Evolutionary conservation across 192 early-diverging fungal species (phyloP), one percentile per base, ranked within the genome.

Genomic region (Bifiguratus adelaidae): DNA sequence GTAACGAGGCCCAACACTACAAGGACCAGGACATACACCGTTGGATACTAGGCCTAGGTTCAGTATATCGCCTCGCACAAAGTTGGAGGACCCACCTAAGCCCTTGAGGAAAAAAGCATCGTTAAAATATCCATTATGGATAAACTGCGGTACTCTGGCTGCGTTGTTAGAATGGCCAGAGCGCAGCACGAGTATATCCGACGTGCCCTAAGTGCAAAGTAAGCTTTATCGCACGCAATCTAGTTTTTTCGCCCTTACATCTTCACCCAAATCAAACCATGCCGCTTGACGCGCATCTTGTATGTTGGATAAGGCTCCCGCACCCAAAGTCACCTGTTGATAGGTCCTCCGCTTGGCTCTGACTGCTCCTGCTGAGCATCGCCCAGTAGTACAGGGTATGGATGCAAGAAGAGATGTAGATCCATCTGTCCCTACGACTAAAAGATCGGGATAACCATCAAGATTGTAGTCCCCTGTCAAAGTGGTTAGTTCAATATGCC

Each of bases 51-150:
- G 5, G 37, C 7, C 0, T 0, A 34, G 15, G 0, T 34, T 34
- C 0, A n/a, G n/a, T n/a, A n/a, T n/a, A n/a, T n/a, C n/a, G n/a
- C n/a, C n/a, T n/a, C n/a, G n/a, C n/a, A n/a, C n/a, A n/a, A n/a
- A 24, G 18, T 11, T 25, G 15, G 0, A 41, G 26, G 2, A 41
- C 21, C 43, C 37, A 69, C 80, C 77, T 20, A 87, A 45, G 0
- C 86, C 77, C 57, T 93, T 94, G 50, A 94, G 62, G 60, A 97
- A 97, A 48, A 94, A 94, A 9, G 90, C 93, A 59, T 97, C 93
- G 44, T 83, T 89, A 53, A 86, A 91, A 51, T 85, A 92, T 50
- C 90, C 90, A 65, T 97, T 97, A 50, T 81, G 74, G 19, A 92
- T 67, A 34, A 80, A 73, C 0, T 70, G 50, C 16, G 68, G 58